Base-by-base conservation (phyloP, 1,284 basidiomycete species). In the Xanthoconium separans region DNA sequence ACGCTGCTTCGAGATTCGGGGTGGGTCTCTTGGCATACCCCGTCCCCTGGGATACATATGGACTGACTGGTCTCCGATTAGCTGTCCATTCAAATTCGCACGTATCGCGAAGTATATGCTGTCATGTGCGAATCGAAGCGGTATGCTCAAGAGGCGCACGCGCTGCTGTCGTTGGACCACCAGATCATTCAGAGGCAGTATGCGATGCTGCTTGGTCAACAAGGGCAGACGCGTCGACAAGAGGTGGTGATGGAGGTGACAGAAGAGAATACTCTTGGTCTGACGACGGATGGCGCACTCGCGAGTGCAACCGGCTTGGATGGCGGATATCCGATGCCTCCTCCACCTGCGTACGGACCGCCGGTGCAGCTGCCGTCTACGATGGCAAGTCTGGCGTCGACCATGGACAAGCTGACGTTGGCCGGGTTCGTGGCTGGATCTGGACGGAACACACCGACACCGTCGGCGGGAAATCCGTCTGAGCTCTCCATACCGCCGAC, bases 1-100 rank as follows among this genome's bases (percentile, higher is more conserved):
- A 87, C 52, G 81, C 83, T n/a, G 56, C 51, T 27, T 56, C 63
- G 18, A 63, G 55, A 41, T 86, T 89, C 60, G 75, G 78, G 22
- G 80, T 87, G 55, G 43, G 81, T 69, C 2, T 15, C n/a, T n/a
- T 44, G 30, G 16, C 16, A 34, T 50, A 57, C n/a, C 20, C 13
- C 42, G 39, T 37, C 27, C 30, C 47, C 36, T 49, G n/a, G 41
- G 30, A 2, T 11, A 15, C 36, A 7, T 30, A n/a, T 13, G 27
- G 33, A 54, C 5, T 39, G 27, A 33, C 12, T 27, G 7, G 16
- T 22, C 31, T 3, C 22, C 3, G 6, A 10, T n/a, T 18, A 65
- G 63, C 46, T 67, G 16, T 69, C 64, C 11, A 46, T 65, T 31
- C 64, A 65, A 22, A 56, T 67, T 31, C 61, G 61, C 44, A 69